phyloP scores from a whole-genome alignment of 305 asterid genomes.

The Fraxinus nigra region DNA sequence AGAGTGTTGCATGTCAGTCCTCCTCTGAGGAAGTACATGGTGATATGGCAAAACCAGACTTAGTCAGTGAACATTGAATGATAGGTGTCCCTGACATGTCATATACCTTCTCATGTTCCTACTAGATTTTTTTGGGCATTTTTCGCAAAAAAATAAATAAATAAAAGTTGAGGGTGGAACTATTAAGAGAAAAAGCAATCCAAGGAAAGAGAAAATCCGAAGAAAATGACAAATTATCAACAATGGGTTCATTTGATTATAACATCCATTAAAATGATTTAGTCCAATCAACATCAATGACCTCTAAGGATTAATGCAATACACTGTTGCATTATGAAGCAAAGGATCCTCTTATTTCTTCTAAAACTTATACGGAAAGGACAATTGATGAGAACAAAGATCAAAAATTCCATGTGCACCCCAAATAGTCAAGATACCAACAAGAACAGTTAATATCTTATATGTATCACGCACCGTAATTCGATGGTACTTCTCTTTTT shows the following conservation, averaged over 20 bases:
- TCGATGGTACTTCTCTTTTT: conserved; percentile 50
- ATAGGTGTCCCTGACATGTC: not conserved
- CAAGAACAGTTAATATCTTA: not conserved
- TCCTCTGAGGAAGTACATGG: not conserved
- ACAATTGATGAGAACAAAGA: not conserved
- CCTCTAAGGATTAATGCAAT: not conserved
- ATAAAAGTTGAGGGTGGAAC: not conserved
- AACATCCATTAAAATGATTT: not conserved
- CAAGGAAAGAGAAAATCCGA: conserved; percentile 16
- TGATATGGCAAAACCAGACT: not conserved
- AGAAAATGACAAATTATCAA: conserved; percentile 5
- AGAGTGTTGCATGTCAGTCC: conserved; percentile 6
- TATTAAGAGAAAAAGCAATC: not conserved
- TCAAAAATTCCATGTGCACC: conserved; percentile 11
- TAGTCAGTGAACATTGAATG: not conserved
- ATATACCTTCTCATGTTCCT: not conserved
- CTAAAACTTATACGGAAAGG: conserved; percentile 5
- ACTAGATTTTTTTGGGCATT: not conserved
- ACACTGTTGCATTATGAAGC: conserved; percentile 9
- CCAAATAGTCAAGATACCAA: conserved; percentile 7
- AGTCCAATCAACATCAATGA: not conserved
- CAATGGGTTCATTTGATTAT: not conserved
- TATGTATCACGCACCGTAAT: conserved; percentile 34
- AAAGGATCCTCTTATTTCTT: conserved; percentile 21
- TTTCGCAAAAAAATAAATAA: conserved; percentile 9